Base-by-base conservation (phyloP, 2,329 filamentous ascomycete species). In the Chaetomium sp. region DNA sequence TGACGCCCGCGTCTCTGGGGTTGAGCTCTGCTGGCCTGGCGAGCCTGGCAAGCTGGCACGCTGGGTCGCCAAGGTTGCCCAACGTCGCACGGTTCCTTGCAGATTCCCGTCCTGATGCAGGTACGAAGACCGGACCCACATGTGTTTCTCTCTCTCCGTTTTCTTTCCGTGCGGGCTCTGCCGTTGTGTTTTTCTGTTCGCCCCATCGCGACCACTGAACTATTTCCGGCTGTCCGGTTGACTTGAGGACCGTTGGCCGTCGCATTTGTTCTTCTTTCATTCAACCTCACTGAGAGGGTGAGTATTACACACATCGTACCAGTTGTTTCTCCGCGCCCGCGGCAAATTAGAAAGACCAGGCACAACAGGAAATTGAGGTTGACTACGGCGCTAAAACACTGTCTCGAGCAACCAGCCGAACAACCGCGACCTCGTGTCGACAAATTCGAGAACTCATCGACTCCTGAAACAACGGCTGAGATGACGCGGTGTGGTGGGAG, bases 11-110 rank as follows among this genome's bases (percentile, higher is more conserved):
- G 19, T 27, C 19, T 27, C 55, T 11, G 38, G 46, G 46, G 54
- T 42, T 42, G 55, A 40, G n/a, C 32, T 40, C 46, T 42, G 14
- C 35, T 10, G n/a, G 5, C 52, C 33, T 41, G 45, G 43, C 34
- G 44, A 5, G 11, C 14, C 35, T 3, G n/a, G 19, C 43, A 19
- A 11, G 34, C 43, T 32, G 43, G 43, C 19, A 27, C 19, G 43
- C 27, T 35, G 45, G 8, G 6, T 7, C 32, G 35, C 35, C 43
- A 40, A 37, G 37, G 37, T 49, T 27, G 48, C 34, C 48, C 36
- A 34, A 47, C 35, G 51, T 60, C 56, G 55, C 53, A 58, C 56
- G 53, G 53, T 58, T 42, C 56, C 58, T 60, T 27, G 19, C 19
- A 27, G 19, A 27, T 27, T 27, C 19, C 19, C 19, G 19, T 27